Percentiles rank a stretch among this genome's conserved stretches.
phyloP scores from a whole-genome alignment of 305 asterid genomes.

The Lippia alba region DNA sequence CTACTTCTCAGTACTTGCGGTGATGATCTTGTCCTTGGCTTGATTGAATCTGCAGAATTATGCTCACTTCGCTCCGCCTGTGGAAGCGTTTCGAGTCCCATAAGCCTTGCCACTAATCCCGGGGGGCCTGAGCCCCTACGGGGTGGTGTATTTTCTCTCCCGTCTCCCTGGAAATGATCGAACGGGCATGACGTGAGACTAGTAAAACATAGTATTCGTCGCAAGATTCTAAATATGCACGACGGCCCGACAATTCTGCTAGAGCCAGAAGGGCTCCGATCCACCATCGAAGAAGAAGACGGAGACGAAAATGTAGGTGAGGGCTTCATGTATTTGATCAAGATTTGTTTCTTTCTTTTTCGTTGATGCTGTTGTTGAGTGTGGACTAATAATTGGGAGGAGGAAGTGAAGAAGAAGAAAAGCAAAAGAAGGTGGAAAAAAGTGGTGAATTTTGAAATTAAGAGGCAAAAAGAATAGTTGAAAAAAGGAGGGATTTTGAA shows the following conservation, averaged over 20 bases:
- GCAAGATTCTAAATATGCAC: conserved; percentile 54
- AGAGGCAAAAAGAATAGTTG: conserved; percentile 32
- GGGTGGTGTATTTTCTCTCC: background rate
- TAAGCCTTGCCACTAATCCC: conserved; percentile 63
- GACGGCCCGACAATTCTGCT: conserved; percentile 26
- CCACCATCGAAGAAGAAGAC: conserved; percentile 33
- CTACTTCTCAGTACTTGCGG: conserved; percentile 33
- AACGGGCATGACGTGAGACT: conserved; percentile 39
- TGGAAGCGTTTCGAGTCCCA: conserved; percentile 70
- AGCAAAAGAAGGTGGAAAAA: conserved; percentile 2
- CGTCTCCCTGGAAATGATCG: conserved; percentile 34
- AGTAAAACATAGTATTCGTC: conserved; percentile 62
- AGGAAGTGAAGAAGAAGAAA: conserved; percentile 17
- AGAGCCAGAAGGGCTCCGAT: conserved; percentile 26
- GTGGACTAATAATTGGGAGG: conserved; percentile 27
- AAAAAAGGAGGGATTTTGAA: conserved; percentile 43
- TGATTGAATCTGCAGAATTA: conserved; percentile 35
- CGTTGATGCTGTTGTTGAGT: too few species aligned
- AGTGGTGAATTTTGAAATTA: conserved; percentile 39
- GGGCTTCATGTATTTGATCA: conserved; percentile 49
- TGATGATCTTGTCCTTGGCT: conserved; percentile 34
- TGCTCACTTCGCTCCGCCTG: conserved; percentile 29
- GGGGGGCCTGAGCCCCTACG: conserved; percentile 35
- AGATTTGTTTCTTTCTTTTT: background rate
- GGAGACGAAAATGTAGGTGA: conserved; percentile 43